Base-by-base conservation (phyloP, 495 filamentous ascomycete genomes). In the Hypoxylon subgilvum region DNA sequence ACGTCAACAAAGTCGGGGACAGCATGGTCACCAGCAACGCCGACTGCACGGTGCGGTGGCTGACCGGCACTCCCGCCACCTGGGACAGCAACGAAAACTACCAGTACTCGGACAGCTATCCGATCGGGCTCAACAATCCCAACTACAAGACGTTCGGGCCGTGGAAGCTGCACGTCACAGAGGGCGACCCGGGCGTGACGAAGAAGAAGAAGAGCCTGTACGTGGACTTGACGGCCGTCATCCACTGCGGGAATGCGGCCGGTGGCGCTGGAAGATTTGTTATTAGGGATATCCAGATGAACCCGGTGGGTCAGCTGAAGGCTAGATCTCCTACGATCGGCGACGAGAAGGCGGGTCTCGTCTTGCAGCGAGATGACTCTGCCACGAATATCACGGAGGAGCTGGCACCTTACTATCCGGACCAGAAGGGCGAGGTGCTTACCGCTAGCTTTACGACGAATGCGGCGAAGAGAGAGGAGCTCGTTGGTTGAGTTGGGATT, bases 61-160 rank as follows among this genome's bases (percentile, higher is more conserved):
- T 52, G 48, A 52, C 48, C 16, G 48, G 48, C 7, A 52, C 48
- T 14, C 48, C 48, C 4, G 25, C 35, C 5, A 13, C 48, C 10
- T 52, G 48, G 48, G 42, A 28, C 12, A 22, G 35, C 48, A 41
- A 21, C 36, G 48, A 52, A 23, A 30, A 30, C 23, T 52, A 25
- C 36, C 48, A 52, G 13, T 41, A 22, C 25, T 52, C 48, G 14
- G 35, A 28, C 27, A 52, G 16, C 10, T 52, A 52, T 19, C 23
- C n/a, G 4, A 52, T 52, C 25, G 48, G 48, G 2, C 4, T 52
- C 35, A 52, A 13, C 36, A 40, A 52, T 27, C 13, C 48, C 22
- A 52, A 52, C 36, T 52, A 52, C 18, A 52, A 52, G 48, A 52
- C 48, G 1, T 52, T 42, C 43, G 43, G 43, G 10, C 43, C 43